Conservation (phyloP, 1,284 basidiomycete genomes). For the Violaceomyces palustris region DNA sequence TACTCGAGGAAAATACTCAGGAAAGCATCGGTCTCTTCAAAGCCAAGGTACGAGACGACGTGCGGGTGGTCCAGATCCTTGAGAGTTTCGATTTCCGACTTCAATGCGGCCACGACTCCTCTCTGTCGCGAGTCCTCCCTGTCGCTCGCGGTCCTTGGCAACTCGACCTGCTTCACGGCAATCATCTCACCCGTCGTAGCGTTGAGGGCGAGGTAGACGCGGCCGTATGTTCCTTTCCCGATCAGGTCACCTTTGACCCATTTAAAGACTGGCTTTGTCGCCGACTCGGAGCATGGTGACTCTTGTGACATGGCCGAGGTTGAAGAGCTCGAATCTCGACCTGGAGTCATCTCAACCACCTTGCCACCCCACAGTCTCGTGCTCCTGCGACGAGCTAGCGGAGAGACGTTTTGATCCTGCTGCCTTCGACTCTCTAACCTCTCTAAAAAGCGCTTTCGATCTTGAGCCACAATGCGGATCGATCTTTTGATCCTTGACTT, state of each 20-base stretch:
- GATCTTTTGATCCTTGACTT: slow-evolving; percentile 66
- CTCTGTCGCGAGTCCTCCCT: slow-evolving; percentile 79
- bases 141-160: slow-evolving; percentile 83
- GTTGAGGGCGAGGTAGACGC: slow-evolving; percentile 92
- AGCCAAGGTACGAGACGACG: slow-evolving; percentile 91
- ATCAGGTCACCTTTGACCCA: slow-evolving; percentile 98
- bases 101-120: slow-evolving; percentile 81
- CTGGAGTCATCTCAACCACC: slow-evolving; percentile 84
- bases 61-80: slow-evolving; percentile 95
- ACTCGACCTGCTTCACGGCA: slow-evolving; percentile 97
- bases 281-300: slow-evolving; percentile 39
- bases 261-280: slow-evolving; percentile 67
- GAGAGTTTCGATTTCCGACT: slow-evolving; percentile 84
- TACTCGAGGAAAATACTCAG: slow-evolving; percentile 85
- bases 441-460: slow-evolving; percentile 53
- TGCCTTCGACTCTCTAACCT: slow-evolving; percentile 51
- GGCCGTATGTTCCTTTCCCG: slow-evolving; percentile 91
- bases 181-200: slow-evolving; percentile 99
- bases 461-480: slow-evolving; percentile 81
- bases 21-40: slow-evolving; percentile 79
- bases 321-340: slow-evolving; percentile 51
- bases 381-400: slow-evolving; percentile 69
- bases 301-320: slow-evolving; percentile 43
- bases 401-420: slow-evolving; percentile 55
- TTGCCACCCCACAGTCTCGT: slow-evolving; percentile 94